phyloP scores from a whole-genome alignment of 768 basidiomycete species.

The Tulasnella sp. region DNA sequence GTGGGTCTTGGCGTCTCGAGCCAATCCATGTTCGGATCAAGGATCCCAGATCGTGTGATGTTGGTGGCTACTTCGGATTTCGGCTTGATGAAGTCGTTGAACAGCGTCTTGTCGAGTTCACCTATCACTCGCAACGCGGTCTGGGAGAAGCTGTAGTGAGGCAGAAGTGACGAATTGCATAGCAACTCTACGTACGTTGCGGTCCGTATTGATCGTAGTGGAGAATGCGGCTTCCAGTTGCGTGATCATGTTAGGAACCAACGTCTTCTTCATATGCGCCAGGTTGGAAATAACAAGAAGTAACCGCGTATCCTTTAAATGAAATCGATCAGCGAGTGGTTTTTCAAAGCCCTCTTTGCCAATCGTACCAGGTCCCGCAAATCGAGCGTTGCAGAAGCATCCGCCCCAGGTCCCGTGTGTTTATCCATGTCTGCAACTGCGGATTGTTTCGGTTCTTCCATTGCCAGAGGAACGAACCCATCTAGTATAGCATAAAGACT shows the following conservation, averaged over 20 bases:
- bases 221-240: conserved; percentile 71
- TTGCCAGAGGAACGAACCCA: conserved; percentile 38
- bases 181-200: conserved; percentile 27
- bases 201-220: conserved; percentile 23
- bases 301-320: conserved; percentile 62
- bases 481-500: conserved; percentile 65
- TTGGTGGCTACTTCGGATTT: conserved; percentile 55
- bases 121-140: conserved; percentile 38
- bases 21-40: conserved; percentile 81
- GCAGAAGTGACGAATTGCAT: background rate
- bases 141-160: background rate
- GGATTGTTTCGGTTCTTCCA: conserved; percentile 10
- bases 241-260: conserved; percentile 67
- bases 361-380: conserved; percentile 5
- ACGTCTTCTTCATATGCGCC: conserved; percentile 49
- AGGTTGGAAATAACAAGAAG: conserved; percentile 87
- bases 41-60: conserved; percentile 66
- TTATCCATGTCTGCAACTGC: conserved; percentile 14
- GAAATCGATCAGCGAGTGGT: background rate
- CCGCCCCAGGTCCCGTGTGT: conserved; percentile 22
- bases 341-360: background rate
- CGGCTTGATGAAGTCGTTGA: conserved; percentile 75
- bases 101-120: conserved; percentile 79
- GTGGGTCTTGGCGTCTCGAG: conserved; percentile 85
- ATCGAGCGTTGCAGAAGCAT: background rate